Percentiles rank a stretch among this genome's conserved stretches.
phyloP scores from a whole-genome alignment of 1,284 basidiomycete species.

The Mycena citricolor region DNA sequence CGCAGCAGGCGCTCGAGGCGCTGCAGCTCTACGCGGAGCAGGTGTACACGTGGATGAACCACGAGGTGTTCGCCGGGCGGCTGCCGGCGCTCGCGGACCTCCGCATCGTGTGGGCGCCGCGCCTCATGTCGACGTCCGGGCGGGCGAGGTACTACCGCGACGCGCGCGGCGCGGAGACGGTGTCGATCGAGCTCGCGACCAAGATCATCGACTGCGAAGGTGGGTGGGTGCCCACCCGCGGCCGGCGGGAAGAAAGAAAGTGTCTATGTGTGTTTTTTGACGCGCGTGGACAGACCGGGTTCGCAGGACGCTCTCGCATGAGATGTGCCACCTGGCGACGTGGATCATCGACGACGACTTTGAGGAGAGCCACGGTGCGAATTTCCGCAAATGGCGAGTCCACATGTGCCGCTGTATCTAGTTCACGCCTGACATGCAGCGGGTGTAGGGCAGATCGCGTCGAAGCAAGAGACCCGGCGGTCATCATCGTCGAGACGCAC shows the following conservation, averaged over 20 bases:
- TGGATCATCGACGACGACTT: conserved; percentile 74
- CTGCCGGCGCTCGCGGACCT: conserved; percentile 58
- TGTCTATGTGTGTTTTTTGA: not conserved
- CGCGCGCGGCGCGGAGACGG: conserved; percentile 48
- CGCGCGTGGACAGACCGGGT: conserved; percentile 55
- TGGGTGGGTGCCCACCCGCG: conserved; percentile 32
- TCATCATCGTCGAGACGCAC: too few relatives aligned
- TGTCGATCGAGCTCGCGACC: conserved; percentile 70
- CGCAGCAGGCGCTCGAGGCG: conserved; percentile 35
- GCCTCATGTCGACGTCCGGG: conserved; percentile 75
- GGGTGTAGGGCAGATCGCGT: conserved; percentile 59
- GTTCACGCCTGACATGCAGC: conserved; percentile 1
- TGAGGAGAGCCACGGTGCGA: conserved; percentile 65
- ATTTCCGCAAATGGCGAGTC: conserved; percentile 70
- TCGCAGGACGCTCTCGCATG: conserved; percentile 77
- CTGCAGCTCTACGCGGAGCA: conserved; percentile 56
- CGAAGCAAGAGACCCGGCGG: conserved; percentile 60
- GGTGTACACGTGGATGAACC: conserved; percentile 84
- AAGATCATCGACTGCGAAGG: conserved; percentile 79
- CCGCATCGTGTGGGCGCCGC: conserved; percentile 70
- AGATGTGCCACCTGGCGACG: conserved; percentile 85
- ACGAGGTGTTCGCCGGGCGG: conserved; percentile 70
- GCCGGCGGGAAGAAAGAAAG: not conserved
- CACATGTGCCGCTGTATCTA: not conserved
- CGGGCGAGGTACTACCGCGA: conserved; percentile 67